Evolutionary conservation across 495 filamentous ascomycete species (phyloP).

Genomic region (Penicillium riverlandense): DNA sequence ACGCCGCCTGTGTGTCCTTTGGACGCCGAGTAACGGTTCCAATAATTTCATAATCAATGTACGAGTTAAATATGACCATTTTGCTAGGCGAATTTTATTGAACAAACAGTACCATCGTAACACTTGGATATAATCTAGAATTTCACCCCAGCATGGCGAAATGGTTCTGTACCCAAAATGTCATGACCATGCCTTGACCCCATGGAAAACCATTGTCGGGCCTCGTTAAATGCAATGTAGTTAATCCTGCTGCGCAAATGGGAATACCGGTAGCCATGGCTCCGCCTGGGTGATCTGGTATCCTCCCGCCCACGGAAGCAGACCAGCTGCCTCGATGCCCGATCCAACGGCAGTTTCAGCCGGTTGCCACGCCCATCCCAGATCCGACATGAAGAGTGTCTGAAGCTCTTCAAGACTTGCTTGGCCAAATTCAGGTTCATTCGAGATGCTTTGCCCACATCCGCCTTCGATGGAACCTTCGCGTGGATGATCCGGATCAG

Average conservation of each 20-base stretch:
- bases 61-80: too few relatives aligned
- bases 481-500: constrained; percentile 1
- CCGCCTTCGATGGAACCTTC: neutral
- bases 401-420: constrained; percentile 20
- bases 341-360: constrained; percentile 25
- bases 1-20: constrained; percentile 52
- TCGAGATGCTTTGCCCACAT: neutral
- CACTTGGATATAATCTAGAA: too few relatives aligned
- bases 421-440: constrained; percentile 4
- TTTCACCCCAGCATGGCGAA: too few relatives aligned
- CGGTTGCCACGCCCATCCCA: constrained; percentile 29
- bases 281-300: constrained; percentile 12
- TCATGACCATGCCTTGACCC: neutral
- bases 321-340: constrained; percentile 15
- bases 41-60: too few relatives aligned
- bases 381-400: constrained; percentile 24
- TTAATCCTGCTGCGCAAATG: constrained; percentile 17
- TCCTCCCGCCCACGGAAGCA: constrained; percentile 26
- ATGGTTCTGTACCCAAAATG: too few relatives aligned
- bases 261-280: constrained; percentile 22
- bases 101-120: too few relatives aligned
- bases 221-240: neutral
- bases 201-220: too few relatives aligned
- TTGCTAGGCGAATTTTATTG: too few relatives aligned
- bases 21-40: constrained; percentile 50